Percentiles rank a stretch among this genome's conserved stretches.
Evolutionary conservation across 345 rosid genomes (phyloP).

Genomic region (Xanthoceras sorbifolium): DNA sequence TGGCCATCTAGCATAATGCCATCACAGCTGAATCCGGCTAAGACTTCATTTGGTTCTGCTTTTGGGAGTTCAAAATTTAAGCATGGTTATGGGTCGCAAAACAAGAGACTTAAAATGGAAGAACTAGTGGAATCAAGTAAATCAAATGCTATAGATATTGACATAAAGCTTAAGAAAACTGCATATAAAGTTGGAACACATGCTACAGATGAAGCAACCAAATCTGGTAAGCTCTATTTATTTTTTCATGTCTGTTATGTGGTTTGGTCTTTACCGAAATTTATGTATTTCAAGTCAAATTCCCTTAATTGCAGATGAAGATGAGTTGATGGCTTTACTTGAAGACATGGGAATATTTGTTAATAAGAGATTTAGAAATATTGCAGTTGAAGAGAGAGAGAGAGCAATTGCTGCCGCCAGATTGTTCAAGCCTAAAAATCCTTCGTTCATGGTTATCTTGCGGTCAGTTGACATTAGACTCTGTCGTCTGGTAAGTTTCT

Average conservation of each 20-base stretch:
- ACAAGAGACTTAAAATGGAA: slow-evolving; percentile 24
- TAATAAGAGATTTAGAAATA: slow-evolving; percentile 11
- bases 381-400: slow-evolving; percentile 27
- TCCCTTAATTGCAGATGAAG: neutral
- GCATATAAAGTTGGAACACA: neutral
- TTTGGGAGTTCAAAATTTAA: neutral
- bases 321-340: neutral
- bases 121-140: slow-evolving; percentile 11
- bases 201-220: neutral
- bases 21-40: slow-evolving; percentile 18
- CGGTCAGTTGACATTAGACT: neutral
- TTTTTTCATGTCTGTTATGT: neutral
- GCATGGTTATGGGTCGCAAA: neutral
- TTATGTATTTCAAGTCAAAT: neutral
- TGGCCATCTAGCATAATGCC: slow-evolving; percentile 18
- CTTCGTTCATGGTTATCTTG: slow-evolving; percentile 39
- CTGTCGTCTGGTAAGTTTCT: no score
- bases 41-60: neutral
- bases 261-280: neutral
- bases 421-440: slow-evolving; percentile 37
- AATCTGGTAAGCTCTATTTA: slow-evolving; percentile 28
- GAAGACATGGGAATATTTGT: slow-evolving; percentile 14
- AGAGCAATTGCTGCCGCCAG: slow-evolving; percentile 40
- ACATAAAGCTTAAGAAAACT: no score
- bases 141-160: neutral